Percentiles rank a stretch among this genome's conserved stretches.
Conservation (phyloP, 2,329 filamentous ascomycete species). For the Aureobasidium sp. region DNA sequence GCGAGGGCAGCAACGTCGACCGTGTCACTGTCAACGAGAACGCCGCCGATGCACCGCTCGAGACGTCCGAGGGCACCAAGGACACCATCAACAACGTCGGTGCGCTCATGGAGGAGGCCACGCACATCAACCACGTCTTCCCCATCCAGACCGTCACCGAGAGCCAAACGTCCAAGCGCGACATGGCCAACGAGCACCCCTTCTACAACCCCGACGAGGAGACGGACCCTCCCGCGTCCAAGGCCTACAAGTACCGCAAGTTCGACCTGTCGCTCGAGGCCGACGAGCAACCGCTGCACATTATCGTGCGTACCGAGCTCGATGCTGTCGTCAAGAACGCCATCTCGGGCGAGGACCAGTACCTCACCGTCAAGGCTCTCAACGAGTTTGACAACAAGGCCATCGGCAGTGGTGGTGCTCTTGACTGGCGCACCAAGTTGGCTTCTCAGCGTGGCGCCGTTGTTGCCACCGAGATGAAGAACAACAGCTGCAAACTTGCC, state of each 20-base stretch:
- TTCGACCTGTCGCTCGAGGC: constrained; percentile 89
- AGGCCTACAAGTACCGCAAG: constrained; percentile 96
- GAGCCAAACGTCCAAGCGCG: constrained; percentile 67
- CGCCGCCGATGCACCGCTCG: constrained; percentile 86
- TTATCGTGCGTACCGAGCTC: constrained; percentile 89
- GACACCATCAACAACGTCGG: constrained; percentile 91
- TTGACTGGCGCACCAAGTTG: constrained; percentile 96
- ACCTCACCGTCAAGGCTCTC: constrained; percentile 85
- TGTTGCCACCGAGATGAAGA: constrained; percentile 99
- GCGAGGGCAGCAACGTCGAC: constrained; percentile 87
- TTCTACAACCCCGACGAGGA: constrained; percentile 96
- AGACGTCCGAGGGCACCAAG: constrained; percentile 85
- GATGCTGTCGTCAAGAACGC: constrained; percentile 95
- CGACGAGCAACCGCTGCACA: constrained; percentile 86
- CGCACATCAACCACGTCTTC: constrained; percentile 99
- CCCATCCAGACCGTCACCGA: constrained; percentile 90
- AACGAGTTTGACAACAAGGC: constrained; percentile 99
- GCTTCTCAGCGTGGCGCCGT: constrained; percentile 92
- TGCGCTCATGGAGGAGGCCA: constrained; percentile 91
- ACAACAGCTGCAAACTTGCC: constrained; percentile 98
- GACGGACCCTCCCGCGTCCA: constrained; percentile 87
- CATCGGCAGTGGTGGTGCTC: constrained; percentile 84
- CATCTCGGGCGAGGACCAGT: constrained; percentile 85
- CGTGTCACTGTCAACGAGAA: constrained; percentile 99
- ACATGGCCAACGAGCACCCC: constrained; percentile 84